phyloP scores from a whole-genome alignment of 257 asterid genomes.

The Jacaranda copaia region DNA sequence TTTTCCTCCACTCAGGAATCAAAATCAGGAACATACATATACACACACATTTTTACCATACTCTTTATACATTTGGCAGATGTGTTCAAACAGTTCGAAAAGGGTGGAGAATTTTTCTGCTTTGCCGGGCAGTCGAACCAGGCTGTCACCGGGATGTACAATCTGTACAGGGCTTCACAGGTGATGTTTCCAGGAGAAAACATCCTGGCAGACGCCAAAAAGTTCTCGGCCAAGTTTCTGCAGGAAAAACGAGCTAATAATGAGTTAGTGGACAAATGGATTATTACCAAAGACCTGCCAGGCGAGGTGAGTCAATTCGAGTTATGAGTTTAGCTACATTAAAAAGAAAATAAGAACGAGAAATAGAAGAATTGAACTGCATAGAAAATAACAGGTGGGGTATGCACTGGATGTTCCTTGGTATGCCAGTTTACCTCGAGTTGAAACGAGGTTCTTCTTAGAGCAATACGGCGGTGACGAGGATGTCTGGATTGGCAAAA shows the following conservation, averaged over 20 bases:
- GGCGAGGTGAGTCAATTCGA: slow-evolving; percentile 69
- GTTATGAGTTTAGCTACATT: background rate
- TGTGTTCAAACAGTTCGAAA: slow-evolving; percentile 71
- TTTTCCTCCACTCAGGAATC: background rate
- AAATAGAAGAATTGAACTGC: no score
- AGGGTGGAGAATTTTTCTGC: slow-evolving; percentile 79
- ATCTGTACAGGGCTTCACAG: slow-evolving; percentile 83
- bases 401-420: slow-evolving; percentile 82
- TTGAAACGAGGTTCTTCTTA: slow-evolving; percentile 75
- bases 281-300: slow-evolving; percentile 84
- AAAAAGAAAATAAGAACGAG: background rate
- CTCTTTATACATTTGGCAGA: slow-evolving; percentile 42
- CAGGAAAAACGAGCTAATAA: slow-evolving; percentile 56
- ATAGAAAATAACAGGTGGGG: slow-evolving; percentile 57
- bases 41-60: no score
- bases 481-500: slow-evolving; percentile 97
- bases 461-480: slow-evolving; percentile 87
- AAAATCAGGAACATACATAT: no score
- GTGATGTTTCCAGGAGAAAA: slow-evolving; percentile 70
- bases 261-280: slow-evolving; percentile 86
- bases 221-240: slow-evolving; percentile 58
- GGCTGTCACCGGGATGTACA: slow-evolving; percentile 92
- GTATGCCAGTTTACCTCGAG: slow-evolving; percentile 78
- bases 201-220: slow-evolving; percentile 53
- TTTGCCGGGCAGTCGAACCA: slow-evolving; percentile 84